Conservation (phyloP, 2,329 filamentous ascomycete species). For the Neoascochyta sp. region DNA sequence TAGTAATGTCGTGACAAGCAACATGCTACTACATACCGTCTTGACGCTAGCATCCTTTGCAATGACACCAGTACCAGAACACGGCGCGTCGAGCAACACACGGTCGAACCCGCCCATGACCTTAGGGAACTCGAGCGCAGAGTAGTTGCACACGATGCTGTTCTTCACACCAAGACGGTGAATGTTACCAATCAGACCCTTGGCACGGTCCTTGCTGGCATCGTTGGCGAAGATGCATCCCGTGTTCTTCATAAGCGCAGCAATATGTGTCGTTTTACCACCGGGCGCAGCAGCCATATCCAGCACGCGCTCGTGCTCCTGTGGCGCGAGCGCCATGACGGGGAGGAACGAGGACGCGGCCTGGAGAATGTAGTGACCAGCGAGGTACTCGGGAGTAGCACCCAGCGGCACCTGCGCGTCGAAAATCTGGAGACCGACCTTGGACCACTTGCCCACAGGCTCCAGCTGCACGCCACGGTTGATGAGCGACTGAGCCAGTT, state of each 20-base stretch:
- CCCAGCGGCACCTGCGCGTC: constrained; percentile 83
- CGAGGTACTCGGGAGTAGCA: constrained; percentile 95
- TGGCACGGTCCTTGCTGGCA: constrained; percentile 85
- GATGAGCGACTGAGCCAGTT: constrained; percentile 89
- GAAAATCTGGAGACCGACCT: constrained; percentile 95
- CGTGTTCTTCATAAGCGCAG: constrained; percentile 97
- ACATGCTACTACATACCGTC: constrained; percentile 48
- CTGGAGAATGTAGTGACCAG: constrained; percentile 96
- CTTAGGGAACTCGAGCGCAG: constrained; percentile 88
- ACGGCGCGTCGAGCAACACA: constrained; percentile 89
- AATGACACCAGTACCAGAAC: constrained; percentile 95
- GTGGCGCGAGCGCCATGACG: constrained; percentile 93
- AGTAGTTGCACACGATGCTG: constrained; percentile 91
- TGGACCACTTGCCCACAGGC: constrained; percentile 97
- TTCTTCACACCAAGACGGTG: constrained; percentile 92
- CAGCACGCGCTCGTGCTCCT: constrained; percentile 85
- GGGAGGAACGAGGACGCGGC: constrained; percentile 95
- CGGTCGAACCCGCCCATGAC: constrained; percentile 95
- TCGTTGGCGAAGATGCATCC: constrained; percentile 96
- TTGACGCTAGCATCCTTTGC: constrained; percentile 95
- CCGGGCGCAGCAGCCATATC: constrained; percentile 95
- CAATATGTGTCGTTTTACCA: constrained; percentile 93
- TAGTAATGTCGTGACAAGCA: not conserved
- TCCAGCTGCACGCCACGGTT: constrained; percentile 95
- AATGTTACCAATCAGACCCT: constrained; percentile 93